Percentiles rank a stretch among this genome's conserved stretches.
Conservation (phyloP, 2,329 filamentous ascomycete species). For the Colletotrichum tamarilloi region DNA sequence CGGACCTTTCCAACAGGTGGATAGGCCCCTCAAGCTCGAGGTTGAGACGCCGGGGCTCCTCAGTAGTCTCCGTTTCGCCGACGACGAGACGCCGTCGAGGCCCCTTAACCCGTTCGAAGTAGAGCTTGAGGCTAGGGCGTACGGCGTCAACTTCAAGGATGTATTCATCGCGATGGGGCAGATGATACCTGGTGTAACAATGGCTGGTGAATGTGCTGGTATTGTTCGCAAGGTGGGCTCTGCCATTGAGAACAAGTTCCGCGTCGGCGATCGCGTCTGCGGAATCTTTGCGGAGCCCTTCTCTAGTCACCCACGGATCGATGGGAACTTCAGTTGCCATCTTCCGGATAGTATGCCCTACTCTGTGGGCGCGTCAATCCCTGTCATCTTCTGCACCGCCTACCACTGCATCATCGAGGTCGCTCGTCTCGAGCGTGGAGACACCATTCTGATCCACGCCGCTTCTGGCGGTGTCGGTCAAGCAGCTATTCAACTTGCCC, state of each 20-base stretch:
- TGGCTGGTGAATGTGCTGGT: slow-evolving; percentile 43
- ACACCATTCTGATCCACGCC: slow-evolving; percentile 50
- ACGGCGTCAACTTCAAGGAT: slow-evolving; percentile 40
- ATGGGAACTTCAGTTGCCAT: slow-evolving; percentile 38
- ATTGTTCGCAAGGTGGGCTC: slow-evolving; percentile 41
- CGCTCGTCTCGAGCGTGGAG: slow-evolving; percentile 39
- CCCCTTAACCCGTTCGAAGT: slow-evolving; percentile 37
- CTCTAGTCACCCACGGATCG: not conserved
- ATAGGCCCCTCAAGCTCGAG: slow-evolving; percentile 31
- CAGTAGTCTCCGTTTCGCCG: slow-evolving; percentile 30
- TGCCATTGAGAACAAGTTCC: slow-evolving; percentile 33
- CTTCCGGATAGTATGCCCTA: slow-evolving; percentile 52
- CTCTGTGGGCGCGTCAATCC: slow-evolving; percentile 47
- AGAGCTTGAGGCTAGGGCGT: slow-evolving; percentile 36
- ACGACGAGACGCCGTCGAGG: slow-evolving; percentile 18
- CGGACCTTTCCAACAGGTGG: slow-evolving; percentile 4
- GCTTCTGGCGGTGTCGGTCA: slow-evolving; percentile 49
- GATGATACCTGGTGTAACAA: slow-evolving; percentile 32
- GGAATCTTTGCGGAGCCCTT: slow-evolving; percentile 7
- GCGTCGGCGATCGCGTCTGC: slow-evolving; percentile 40
- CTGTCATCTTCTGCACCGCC: slow-evolving; percentile 43
- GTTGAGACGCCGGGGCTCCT: slow-evolving; percentile 33
- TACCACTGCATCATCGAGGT: slow-evolving; percentile 40
- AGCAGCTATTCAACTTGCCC: slow-evolving; percentile 47
- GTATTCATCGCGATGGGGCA: slow-evolving; percentile 41